These are phyloP conservation scores for Aspergillus sp. DNA, from an alignment of 2,329 filamentous ascomycete species.

Conservation along the genomic window DNA sequence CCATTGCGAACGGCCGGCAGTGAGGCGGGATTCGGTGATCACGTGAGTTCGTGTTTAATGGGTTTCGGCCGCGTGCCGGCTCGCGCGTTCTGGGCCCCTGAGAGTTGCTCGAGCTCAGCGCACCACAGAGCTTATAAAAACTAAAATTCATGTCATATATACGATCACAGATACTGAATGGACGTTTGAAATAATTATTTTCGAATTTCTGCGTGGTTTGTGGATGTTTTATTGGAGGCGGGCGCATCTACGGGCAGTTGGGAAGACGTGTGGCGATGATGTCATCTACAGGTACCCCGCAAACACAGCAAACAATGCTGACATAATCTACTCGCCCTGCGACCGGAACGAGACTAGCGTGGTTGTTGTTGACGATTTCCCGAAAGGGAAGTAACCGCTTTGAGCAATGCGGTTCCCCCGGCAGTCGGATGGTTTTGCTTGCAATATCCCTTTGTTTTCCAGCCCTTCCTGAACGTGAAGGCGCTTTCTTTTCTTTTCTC, in stretches of 20 bases:
- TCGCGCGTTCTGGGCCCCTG: constrained; percentile 14
- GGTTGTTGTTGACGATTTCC: constrained; percentile 23
- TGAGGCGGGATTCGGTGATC: constrained; percentile 13
- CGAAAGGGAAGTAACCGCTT: constrained; percentile 21
- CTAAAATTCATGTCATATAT: neutral
- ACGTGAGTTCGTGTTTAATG: constrained; percentile 34
- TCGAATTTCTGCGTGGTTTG: neutral
- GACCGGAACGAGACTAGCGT: constrained; percentile 16
- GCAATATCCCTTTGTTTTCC: constrained; percentile 11
- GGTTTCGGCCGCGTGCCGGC: constrained; percentile 20
- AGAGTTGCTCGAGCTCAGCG: neutral
- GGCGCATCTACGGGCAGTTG: constrained; percentile 3
- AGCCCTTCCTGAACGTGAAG: constrained; percentile 2
- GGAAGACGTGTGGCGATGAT: constrained; percentile 31
- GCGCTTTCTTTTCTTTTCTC: constrained; percentile 18
- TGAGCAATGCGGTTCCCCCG: constrained; percentile 15
- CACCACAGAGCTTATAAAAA: neutral
- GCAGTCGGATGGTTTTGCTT: constrained; percentile 5
- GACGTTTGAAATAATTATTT: neutral
- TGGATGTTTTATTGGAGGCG: neutral
- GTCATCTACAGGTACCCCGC: constrained; percentile 19
- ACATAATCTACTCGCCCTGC: constrained; percentile 19
- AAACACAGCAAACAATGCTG: constrained; percentile 22
- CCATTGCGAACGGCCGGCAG: neutral
- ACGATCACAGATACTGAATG: constrained; percentile 4